A percentile compares a stretch with the other conserved stretches of the same genome.
These are phyloP conservation scores for Trichoderma semiorbis DNA, from an alignment of 2,329 filamentous ascomycete species.

Conservation along the genomic window DNA sequence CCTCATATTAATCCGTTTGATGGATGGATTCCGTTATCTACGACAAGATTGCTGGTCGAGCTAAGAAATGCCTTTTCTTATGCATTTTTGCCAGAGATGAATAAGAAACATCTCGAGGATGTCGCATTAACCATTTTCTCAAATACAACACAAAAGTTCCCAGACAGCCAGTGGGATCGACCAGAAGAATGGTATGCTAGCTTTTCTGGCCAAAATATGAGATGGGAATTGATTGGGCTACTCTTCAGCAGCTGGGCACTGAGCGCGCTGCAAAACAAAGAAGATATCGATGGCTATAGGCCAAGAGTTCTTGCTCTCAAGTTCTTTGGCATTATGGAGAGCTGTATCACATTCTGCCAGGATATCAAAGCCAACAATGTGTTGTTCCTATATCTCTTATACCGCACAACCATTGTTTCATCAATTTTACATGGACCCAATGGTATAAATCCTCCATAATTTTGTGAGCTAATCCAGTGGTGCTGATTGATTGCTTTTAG, in stretches of 20 bases:
- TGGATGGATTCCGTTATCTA: not conserved
- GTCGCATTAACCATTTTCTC: not conserved
- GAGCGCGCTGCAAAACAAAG: not conserved
- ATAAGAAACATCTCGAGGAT: not conserved
- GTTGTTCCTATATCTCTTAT: not conserved
- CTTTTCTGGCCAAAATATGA: not conserved
- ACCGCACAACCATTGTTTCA: constrained; percentile 1
- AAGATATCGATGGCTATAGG: not conserved
- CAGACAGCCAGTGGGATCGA: not conserved
- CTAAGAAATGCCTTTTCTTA: not conserved
- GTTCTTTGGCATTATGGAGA: not conserved
- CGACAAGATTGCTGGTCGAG: not conserved
- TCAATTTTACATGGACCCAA: not conserved
- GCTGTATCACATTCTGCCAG: not conserved
- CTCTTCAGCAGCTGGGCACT: constrained; percentile 11
- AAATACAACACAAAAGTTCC: not conserved
- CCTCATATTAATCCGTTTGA: not conserved
- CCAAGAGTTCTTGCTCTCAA: not conserved
- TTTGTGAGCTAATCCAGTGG: not conserved
- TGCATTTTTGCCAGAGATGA: not conserved
- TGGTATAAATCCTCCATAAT: not conserved
- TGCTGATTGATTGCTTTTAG: not conserved
- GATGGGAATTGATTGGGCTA: not conserved
- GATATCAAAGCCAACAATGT: not conserved
- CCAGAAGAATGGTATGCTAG: not conserved